Evolutionary conservation across 805 yeast genomes (phyloP).

Genomic region (Candida oleophila): DNA sequence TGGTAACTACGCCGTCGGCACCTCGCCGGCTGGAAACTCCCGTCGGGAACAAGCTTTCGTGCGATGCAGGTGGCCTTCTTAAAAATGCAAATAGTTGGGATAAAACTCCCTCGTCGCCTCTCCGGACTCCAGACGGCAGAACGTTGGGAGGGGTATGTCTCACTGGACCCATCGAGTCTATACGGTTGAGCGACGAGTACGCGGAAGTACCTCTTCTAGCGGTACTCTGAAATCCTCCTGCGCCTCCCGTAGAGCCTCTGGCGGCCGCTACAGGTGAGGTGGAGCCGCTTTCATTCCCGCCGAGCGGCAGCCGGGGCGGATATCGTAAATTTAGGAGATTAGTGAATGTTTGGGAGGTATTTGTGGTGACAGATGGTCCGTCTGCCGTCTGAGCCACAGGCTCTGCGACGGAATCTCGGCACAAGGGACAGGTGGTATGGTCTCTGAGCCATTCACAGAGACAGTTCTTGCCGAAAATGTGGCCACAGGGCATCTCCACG

Average conservation of each 20-base stretch:
- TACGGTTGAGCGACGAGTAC: neutral
- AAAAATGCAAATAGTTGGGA: constrained; percentile 20
- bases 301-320: neutral
- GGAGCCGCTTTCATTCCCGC: neutral
- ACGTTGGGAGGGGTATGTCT: neutral
- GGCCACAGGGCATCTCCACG: constrained; percentile 78
- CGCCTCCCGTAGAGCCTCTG: too few relatives aligned
- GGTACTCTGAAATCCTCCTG: too few relatives aligned
- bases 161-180: neutral
- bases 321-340: neutral
- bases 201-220: neutral
- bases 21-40: constrained; percentile 52
- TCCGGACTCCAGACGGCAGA: neutral
- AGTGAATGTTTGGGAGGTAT: neutral
- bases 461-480: constrained; percentile 84
- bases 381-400: neutral
- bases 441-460: constrained; percentile 77
- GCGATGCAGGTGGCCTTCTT: constrained; percentile 13
- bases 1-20: constrained; percentile 43
- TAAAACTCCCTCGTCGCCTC: constrained; percentile 10
- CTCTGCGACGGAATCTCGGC: constrained; percentile 54
- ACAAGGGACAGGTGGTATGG: constrained; percentile 81
- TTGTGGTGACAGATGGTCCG: neutral
- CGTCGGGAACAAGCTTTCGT: constrained; percentile 34
- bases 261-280: too few relatives aligned